Evolutionary conservation across 352 stramenopile species (phyloP).

Genomic region (Phytophthora brassicae): DNA sequence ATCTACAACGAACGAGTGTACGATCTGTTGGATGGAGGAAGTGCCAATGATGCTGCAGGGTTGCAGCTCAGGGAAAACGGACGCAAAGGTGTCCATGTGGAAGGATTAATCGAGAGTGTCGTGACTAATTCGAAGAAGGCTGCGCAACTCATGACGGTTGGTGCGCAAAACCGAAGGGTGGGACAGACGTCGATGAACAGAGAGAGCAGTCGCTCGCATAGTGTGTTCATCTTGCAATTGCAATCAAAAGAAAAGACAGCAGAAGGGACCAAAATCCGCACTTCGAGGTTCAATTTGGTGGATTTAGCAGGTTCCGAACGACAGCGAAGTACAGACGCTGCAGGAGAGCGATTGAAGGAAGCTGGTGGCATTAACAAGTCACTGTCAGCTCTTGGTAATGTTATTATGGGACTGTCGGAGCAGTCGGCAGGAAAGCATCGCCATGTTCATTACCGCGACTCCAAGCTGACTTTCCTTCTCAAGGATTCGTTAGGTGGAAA

Average conservation of each 20-base stretch:
- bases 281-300: constrained; percentile 96
- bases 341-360: constrained; percentile 95
- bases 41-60: constrained; percentile 50
- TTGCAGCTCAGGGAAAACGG: constrained; percentile 75
- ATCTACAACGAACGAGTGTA: constrained; percentile 96
- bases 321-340: constrained; percentile 94
- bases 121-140: constrained; percentile 69
- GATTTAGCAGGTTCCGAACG: constrained; percentile 98
- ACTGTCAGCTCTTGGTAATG: constrained; percentile 94
- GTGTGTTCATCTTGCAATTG: constrained; percentile 83
- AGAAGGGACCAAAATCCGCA: constrained; percentile 68
- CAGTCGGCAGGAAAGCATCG: constrained; percentile 78
- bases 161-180: constrained; percentile 73
- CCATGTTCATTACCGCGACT: constrained; percentile 86
- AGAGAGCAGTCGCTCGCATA: constrained; percentile 84
- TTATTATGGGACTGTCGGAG: constrained; percentile 91
- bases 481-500: constrained; percentile 87
- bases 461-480: constrained; percentile 83
- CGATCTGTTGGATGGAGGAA: constrained; percentile 84
- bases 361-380: constrained; percentile 97
- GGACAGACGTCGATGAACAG: constrained; percentile 87
- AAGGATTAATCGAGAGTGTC: constrained; percentile 75
- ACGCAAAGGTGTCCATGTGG: constrained; percentile 72
- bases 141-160: constrained; percentile 73
- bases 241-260: constrained; percentile 60